Percentiles rank a stretch among this genome's conserved stretches.
Evolutionary conservation across 176 grass and related monocot genomes (phyloP).

Genomic region (Aegilops sharonensis): DNA sequence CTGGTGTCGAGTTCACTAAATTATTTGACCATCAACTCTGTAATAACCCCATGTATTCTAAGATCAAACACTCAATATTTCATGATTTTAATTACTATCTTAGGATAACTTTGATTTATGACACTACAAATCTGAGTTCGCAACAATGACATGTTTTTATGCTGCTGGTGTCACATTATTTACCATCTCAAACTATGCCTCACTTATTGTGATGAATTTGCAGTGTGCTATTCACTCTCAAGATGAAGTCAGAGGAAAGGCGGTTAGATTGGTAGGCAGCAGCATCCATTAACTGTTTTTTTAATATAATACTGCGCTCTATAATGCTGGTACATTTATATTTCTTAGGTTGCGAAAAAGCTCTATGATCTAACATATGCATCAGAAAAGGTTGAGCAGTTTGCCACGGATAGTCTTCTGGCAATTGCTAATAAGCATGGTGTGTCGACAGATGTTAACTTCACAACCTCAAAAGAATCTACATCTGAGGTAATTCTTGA

Average conservation of each 20-base stretch:
- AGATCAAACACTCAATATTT: background rate
- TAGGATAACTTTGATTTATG: background rate
- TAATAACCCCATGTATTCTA: conserved; percentile 12
- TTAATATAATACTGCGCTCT: conserved; percentile 1
- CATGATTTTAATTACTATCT: conserved; percentile 3
- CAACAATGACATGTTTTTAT: conserved; percentile 12
- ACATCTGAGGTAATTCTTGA: conserved; percentile 49
- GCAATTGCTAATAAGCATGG: conserved; percentile 56
- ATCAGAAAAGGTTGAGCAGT: conserved; percentile 75
- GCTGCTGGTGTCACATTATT: background rate
- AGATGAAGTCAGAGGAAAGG: conserved; percentile 90
- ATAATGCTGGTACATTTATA: conserved; percentile 19
- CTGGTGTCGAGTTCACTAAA: conserved; percentile 6
- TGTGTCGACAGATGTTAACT: conserved; percentile 40
- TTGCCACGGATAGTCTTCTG: conserved; percentile 67
- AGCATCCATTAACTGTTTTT: conserved; percentile 27
- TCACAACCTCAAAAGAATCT: conserved; percentile 37
- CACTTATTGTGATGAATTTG: conserved; percentile 37
- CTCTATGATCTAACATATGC: conserved; percentile 72
- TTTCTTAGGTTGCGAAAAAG: conserved; percentile 78
- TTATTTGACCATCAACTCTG: conserved; percentile 15
- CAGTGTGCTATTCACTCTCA: conserved; percentile 94
- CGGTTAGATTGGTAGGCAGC: conserved; percentile 77
- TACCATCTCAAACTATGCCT: background rate
- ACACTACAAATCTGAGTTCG: conserved; percentile 8